Evolutionary conservation across 495 filamentous ascomycete genomes (phyloP).

Genomic region (Penicillium herquei): DNA sequence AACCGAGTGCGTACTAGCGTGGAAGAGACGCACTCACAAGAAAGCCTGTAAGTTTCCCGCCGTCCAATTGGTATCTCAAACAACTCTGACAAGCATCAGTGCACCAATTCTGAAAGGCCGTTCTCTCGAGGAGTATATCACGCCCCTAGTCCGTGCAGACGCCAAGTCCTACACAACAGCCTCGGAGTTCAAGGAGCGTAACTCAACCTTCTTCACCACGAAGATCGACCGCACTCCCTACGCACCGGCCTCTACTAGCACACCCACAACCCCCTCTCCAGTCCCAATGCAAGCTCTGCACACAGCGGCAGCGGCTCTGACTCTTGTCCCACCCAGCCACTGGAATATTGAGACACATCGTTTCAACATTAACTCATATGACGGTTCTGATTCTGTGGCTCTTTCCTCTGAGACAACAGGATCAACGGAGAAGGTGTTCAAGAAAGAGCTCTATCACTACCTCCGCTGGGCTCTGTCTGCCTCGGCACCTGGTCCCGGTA

Average conservation of each 20-base stretch:
- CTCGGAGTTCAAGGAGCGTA: slow-evolving; percentile 54
- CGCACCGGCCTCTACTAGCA: slow-evolving; percentile 16
- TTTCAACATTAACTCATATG: slow-evolving; percentile 38
- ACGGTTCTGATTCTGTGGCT: slow-evolving; percentile 25
- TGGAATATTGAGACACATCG: slow-evolving; percentile 39
- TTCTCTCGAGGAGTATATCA: slow-evolving; percentile 38
- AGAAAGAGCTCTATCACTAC: slow-evolving; percentile 51
- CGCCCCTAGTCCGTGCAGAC: slow-evolving; percentile 56
- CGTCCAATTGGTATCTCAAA: background rate
- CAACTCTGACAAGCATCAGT: slow-evolving; percentile 15
- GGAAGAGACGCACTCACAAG: slow-evolving; percentile 25
- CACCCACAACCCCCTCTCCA: slow-evolving; percentile 6
- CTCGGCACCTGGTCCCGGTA: slow-evolving; percentile 55
- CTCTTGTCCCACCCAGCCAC: slow-evolving; percentile 37
- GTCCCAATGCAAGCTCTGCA: slow-evolving; percentile 39
- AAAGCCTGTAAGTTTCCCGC: slow-evolving; percentile 28
- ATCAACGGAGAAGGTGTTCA: slow-evolving; percentile 33
- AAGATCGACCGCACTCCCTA: slow-evolving; percentile 36
- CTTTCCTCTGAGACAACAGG: slow-evolving; percentile 11
- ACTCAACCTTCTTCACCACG: slow-evolving; percentile 63
- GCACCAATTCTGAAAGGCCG: slow-evolving; percentile 30
- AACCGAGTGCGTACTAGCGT: slow-evolving; percentile 33
- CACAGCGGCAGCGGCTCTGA: slow-evolving; percentile 36
- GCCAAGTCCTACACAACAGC: slow-evolving; percentile 60
- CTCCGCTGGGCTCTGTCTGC: slow-evolving; percentile 67